A percentile compares a stretch with the other conserved stretches of the same genome.
Evolutionary conservation across 768 basidiomycete genomes (phyloP).

Genomic region (Tricholoma saponaceum): DNA sequence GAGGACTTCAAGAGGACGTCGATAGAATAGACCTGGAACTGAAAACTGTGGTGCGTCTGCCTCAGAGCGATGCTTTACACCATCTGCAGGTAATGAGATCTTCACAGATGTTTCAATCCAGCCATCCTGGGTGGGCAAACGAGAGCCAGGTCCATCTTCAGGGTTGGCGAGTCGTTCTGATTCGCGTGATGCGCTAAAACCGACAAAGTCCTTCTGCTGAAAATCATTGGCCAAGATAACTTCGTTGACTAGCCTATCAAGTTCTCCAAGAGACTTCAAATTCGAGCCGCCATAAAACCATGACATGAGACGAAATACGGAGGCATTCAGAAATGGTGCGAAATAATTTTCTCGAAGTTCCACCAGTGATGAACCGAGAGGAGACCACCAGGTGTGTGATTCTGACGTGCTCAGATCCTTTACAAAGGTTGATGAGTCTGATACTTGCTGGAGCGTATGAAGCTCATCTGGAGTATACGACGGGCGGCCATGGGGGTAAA

Average conservation of each 20-base stretch:
- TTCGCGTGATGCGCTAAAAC: slow-evolving; percentile 16
- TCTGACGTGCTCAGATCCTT: neutral
- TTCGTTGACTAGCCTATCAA: slow-evolving; percentile 20
- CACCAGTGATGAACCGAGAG: neutral
- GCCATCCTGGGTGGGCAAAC: too few species aligned
- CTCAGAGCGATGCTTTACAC: too few species aligned
- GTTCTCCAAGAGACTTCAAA: slow-evolving; percentile 21
- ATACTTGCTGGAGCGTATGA: too few species aligned
- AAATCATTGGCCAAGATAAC: slow-evolving; percentile 19
- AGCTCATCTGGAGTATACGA: slow-evolving; percentile 7
- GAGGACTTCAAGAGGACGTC: too few species aligned
- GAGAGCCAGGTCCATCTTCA: too few species aligned
- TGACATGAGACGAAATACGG: slow-evolving; percentile 18
- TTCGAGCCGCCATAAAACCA: slow-evolving; percentile 26
- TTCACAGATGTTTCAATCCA: too few species aligned
- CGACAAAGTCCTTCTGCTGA: slow-evolving; percentile 12
- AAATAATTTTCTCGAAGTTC: slow-evolving; percentile 17
- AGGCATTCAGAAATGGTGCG: slow-evolving; percentile 15
- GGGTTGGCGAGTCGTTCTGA: slow-evolving; percentile 13
- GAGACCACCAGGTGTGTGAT: neutral
- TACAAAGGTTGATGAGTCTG: neutral
- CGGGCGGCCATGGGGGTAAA: neutral
- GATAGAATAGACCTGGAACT: too few species aligned
- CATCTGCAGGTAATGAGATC: too few species aligned
- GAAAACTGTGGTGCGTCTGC: too few species aligned